Base-by-base conservation (phyloP, 306 rosid species). In the Ormosia emarginata region DNA sequence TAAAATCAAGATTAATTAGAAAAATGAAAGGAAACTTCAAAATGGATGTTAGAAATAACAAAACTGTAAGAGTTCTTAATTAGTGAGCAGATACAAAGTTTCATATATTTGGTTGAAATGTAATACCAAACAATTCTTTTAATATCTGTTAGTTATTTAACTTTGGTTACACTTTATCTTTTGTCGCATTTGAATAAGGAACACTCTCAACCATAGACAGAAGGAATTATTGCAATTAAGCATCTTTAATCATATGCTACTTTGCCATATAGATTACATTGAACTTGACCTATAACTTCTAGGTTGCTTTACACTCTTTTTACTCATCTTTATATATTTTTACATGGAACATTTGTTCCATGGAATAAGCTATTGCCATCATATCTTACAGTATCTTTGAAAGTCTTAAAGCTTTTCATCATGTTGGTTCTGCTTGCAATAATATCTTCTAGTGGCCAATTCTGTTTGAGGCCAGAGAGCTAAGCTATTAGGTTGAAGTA, bases 331-430 rank as follows among this genome's bases (percentile, higher is more conserved):
- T 39, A 29, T 71, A 15, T 53, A n/a, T 40, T 41, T 78, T 69
- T 50, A 63, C 15, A 32, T 71, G 71, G 41, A 63, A 24, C 29
- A 56, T 17, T 36, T 77, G 66, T 14, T 50, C 11, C 49, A 6
- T 52, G 68, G 41, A 41, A 57, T 76, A 8, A 62, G 37, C 18
- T 44, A n/a, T 69, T 58, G 56, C 53, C 39, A 63, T 52, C 49
- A 30, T 66, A 46, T 12, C 29, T 46, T 46, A 61, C 49, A 74
- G 43, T 57, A 37, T 73, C 59, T 6, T 37, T 17, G 61, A 71
- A 61, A 77, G 62, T 62, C 72, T 71, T 12, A 8, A 34, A 58
- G 78, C 52, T 67, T 82, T 47, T 50, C 14, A 8, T 66, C 78
- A 57, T 52, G 50, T 32, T 56, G 40, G 49, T 30, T 49, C 30